A percentile compares a stretch with the other conserved stretches of the same genome.
These are phyloP conservation scores for Colletotrichum ledebouriae DNA, from an alignment of 2,329 filamentous ascomycete species.

Conservation along the genomic window DNA sequence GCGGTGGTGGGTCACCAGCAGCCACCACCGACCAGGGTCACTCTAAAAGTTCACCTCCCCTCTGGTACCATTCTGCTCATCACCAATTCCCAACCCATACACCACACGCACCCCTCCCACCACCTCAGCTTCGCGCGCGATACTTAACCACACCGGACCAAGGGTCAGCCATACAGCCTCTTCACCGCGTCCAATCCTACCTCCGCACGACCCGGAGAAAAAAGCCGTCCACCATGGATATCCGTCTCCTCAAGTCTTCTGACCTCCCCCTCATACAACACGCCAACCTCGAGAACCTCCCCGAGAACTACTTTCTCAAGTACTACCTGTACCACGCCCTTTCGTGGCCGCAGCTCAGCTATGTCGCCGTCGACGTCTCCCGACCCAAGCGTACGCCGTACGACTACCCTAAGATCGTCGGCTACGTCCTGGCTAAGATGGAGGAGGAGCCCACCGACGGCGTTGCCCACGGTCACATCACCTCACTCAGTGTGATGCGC, in stretches of 20 bases:
- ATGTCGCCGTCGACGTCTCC: constrained; percentile 93
- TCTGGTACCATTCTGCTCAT: constrained; percentile 16
- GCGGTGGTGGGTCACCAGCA: constrained; percentile 28
- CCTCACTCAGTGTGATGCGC: constrained; percentile 93
- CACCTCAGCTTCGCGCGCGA: constrained; percentile 33
- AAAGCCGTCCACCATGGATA: constrained; percentile 76
- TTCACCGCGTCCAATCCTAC: constrained; percentile 3
- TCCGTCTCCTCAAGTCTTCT: constrained; percentile 84
- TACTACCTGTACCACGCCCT: constrained; percentile 99
- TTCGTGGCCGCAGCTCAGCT: constrained; percentile 97
- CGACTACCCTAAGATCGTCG: constrained; percentile 96
- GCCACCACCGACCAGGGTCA: constrained; percentile 33
- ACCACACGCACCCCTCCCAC: constrained; percentile 1
- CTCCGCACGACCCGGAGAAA: not conserved
- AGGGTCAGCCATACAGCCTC: not conserved
- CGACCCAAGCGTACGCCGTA: constrained; percentile 82
- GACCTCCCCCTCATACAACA: constrained; percentile 95
- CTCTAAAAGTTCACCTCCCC: constrained; percentile 39
- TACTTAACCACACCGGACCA: constrained; percentile 2
- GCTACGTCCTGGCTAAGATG: constrained; percentile 99
- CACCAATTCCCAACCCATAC: constrained; percentile 24
- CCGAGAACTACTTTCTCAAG: constrained; percentile 99
- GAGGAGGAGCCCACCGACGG: constrained; percentile 96
- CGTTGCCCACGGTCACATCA: constrained; percentile 95
- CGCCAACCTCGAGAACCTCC: constrained; percentile 98